phyloP scores from a whole-genome alignment of 305 asterid genomes.

The Ruellia speciosa region DNA sequence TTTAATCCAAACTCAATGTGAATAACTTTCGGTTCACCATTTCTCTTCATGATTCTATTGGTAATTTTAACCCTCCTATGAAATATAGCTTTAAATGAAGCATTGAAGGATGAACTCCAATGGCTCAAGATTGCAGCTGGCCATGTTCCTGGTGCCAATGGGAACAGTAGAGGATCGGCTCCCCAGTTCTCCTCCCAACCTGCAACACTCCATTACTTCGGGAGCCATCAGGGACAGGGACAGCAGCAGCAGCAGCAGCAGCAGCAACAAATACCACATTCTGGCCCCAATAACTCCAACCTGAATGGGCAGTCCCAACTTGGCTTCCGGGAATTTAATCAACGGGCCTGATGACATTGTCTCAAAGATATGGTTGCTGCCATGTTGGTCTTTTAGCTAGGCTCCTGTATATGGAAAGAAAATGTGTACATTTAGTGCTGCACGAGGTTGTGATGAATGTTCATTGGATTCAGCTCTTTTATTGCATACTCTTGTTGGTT shows the following conservation, averaged over 20 bases:
- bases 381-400: neutral
- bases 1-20: neutral
- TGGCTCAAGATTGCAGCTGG: constrained; percentile 73
- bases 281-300: constrained; percentile 28
- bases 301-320: constrained; percentile 36
- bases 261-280: constrained; percentile 26
- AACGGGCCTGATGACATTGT: constrained; percentile 22
- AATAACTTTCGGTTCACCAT: neutral
- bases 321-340: constrained; percentile 40
- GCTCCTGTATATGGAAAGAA: constrained; percentile 23
- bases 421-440: constrained; percentile 1
- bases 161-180: constrained; percentile 39
- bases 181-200: constrained; percentile 42
- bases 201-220: constrained; percentile 34
- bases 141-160: constrained; percentile 39
- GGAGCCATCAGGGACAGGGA: constrained; percentile 29
- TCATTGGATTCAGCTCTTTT: neutral
- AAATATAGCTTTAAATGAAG: constrained; percentile 65
- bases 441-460: neutral
- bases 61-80: neutral
- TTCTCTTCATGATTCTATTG: neutral
- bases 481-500: neutral
- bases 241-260: constrained; percentile 20
- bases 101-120: constrained; percentile 70
- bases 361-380: constrained; percentile 1